A percentile compares a stretch with the other conserved stretches of the same genome.
These are phyloP conservation scores for Yamadazyma epiphylla DNA, from an alignment of 1,139 yeast genomes.

Conservation along the genomic window DNA sequence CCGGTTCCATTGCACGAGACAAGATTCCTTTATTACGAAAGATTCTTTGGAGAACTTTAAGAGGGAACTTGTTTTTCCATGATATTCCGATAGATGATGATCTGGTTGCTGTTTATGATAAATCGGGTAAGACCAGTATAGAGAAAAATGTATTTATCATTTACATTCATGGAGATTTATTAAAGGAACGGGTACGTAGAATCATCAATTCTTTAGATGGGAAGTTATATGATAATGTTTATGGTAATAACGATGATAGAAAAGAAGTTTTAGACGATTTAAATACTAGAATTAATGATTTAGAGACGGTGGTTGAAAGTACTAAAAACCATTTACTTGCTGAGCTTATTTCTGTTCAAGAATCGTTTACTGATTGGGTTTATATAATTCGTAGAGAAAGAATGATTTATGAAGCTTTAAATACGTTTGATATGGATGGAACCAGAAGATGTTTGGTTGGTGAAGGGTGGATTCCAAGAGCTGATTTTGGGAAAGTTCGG, in stretches of 20 bases:
- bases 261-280: conserved; percentile 57
- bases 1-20: conserved; percentile 47
- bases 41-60: conserved; percentile 51
- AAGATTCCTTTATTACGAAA: conserved; percentile 45
- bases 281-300: conserved; percentile 46
- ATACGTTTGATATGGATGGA: conserved; percentile 79
- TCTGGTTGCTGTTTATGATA: conserved; percentile 22
- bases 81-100: conserved; percentile 42
- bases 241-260: conserved; percentile 51
- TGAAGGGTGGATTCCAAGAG: conserved; percentile 91
- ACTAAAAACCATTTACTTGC: conserved; percentile 69
- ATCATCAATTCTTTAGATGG: conserved; percentile 88
- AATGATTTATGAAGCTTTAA: conserved; percentile 69
- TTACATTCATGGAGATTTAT: conserved; percentile 81
- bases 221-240: conserved; percentile 58
- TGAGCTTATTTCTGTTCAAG: conserved; percentile 71
- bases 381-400: conserved; percentile 64
- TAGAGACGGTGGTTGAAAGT: conserved; percentile 56
- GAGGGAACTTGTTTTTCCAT: conserved; percentile 53
- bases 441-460: conserved; percentile 86
- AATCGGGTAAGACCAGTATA: conserved; percentile 37
- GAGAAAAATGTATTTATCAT: conserved; percentile 76
- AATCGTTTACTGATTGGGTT: conserved; percentile 33
- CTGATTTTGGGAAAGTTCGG: conserved; percentile 24
- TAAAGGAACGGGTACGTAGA: conserved; percentile 63